These are phyloP conservation scores for Heritiera fomes DNA, from an alignment of 345 rosid species.

Conservation along the genomic window DNA sequence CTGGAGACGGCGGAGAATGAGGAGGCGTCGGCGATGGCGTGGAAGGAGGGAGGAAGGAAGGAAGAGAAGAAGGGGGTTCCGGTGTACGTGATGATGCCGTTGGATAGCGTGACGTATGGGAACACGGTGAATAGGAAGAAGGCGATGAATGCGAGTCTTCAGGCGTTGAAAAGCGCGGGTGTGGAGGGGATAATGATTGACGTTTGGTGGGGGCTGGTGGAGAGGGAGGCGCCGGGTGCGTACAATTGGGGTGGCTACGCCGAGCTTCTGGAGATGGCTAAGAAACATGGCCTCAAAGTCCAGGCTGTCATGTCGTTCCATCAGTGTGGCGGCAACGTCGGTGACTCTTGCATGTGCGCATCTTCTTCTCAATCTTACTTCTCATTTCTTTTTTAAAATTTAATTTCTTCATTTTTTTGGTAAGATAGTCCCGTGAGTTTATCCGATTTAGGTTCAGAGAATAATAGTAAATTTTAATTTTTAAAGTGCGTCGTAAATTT, in stretches of 20 bases:
- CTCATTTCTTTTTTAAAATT: not conserved
- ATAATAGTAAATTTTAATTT: not conserved
- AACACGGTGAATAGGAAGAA: constrained; percentile 78
- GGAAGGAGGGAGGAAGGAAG: constrained; percentile 24
- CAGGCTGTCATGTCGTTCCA: constrained; percentile 99
- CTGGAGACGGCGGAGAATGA: constrained; percentile 20
- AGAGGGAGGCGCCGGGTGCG: constrained; percentile 72
- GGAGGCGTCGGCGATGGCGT: constrained; percentile 34
- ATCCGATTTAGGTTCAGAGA: not conserved
- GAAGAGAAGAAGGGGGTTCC: constrained; percentile 66
- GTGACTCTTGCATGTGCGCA: constrained; percentile 85
- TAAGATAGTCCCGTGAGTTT: not conserved
- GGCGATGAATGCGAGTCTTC: constrained; percentile 93
- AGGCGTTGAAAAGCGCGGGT: constrained; percentile 95
- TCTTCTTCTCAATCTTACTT: not conserved
- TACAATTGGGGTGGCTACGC: constrained; percentile 94
- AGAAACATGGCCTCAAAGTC: constrained; percentile 82
- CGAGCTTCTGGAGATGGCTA: constrained; percentile 85
- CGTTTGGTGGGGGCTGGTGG: constrained; percentile 99
- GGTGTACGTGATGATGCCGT: constrained; percentile 98
- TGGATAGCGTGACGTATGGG: constrained; percentile 84
- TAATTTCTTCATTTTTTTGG: not conserved
- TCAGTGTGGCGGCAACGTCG: constrained; percentile 99
- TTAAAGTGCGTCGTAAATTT: too few species aligned
- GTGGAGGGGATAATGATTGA: constrained; percentile 97